These are phyloP conservation scores for Whalleya microplaca DNA, from an alignment of 2,329 filamentous ascomycete species.

Conservation along the genomic window DNA sequence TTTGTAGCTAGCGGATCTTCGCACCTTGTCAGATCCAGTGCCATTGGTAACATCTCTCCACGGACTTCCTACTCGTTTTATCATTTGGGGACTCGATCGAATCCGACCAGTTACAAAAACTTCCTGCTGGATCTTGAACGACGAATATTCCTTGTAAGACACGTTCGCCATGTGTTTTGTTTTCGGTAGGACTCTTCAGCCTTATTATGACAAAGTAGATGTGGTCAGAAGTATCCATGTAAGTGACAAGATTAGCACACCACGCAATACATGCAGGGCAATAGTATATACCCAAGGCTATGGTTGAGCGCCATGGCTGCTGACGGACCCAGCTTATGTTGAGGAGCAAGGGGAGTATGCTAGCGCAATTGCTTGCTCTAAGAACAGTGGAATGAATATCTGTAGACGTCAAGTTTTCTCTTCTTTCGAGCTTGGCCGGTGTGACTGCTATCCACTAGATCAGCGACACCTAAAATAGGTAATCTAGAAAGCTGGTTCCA, in stretches of 20 bases:
- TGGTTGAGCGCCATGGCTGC: conserved; percentile 23
- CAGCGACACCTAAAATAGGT: background rate
- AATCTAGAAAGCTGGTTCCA: background rate
- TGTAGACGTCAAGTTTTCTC: background rate
- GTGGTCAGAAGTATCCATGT: conserved; percentile 1
- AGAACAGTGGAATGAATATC: no score
- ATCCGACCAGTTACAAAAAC: conserved; percentile 27
- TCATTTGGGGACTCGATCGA: conserved; percentile 25
- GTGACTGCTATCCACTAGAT: background rate
- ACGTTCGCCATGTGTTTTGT: conserved; percentile 15
- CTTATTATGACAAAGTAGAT: conserved; percentile 20
- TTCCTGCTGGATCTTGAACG: conserved; percentile 27
- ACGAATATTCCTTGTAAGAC: conserved; percentile 18
- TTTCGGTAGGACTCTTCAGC: conserved; percentile 3
- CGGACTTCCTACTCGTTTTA: background rate
- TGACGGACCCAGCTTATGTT: conserved; percentile 14
- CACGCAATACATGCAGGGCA: background rate
- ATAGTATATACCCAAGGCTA: conserved; percentile 14
- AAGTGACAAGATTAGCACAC: conserved; percentile 13
- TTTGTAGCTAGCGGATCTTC: background rate
- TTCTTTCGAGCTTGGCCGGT: background rate
- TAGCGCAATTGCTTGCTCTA: background rate
- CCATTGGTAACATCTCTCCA: conserved; percentile 6
- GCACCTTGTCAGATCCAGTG: conserved; percentile 11
- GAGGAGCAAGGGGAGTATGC: background rate